phyloP scores from a whole-genome alignment of 2,329 filamentous ascomycete genomes.

The Thelonectria discophora region DNA sequence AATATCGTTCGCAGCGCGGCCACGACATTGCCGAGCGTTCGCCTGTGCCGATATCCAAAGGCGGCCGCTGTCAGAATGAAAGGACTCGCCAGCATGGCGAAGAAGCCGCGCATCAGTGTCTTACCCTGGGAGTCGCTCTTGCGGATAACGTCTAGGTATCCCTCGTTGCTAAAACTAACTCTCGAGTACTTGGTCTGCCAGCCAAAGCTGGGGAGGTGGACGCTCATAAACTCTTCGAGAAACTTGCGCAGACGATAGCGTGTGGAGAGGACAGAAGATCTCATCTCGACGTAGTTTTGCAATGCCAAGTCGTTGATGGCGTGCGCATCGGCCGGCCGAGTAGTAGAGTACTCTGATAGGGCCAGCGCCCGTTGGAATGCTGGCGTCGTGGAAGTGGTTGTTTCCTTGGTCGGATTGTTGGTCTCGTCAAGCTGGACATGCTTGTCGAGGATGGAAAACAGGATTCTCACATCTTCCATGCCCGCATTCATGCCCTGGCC shows the following conservation, averaged over 20 bases:
- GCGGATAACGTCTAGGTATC: slow-evolving; percentile 83
- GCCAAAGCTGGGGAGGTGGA: slow-evolving; percentile 78
- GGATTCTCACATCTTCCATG: slow-evolving; percentile 88
- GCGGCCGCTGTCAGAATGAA: slow-evolving; percentile 40
- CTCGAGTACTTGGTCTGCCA: slow-evolving; percentile 94
- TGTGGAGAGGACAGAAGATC: slow-evolving; percentile 80
- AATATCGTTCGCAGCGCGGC: slow-evolving; percentile 30
- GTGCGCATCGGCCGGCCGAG: slow-evolving; percentile 80
- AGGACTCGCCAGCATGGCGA: slow-evolving; percentile 48
- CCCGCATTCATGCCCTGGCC: slow-evolving; percentile 98
- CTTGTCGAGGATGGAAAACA: slow-evolving; percentile 84
- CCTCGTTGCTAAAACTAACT: slow-evolving; percentile 92
- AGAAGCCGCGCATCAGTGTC: slow-evolving; percentile 60
- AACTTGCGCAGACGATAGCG: slow-evolving; percentile 84
- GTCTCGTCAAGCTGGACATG: slow-evolving; percentile 59
- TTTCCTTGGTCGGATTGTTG: slow-evolving; percentile 50
- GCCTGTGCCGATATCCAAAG: slow-evolving; percentile 42
- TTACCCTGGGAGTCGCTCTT: slow-evolving; percentile 75
- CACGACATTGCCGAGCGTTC: slow-evolving; percentile 33
- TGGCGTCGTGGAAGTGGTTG: slow-evolving; percentile 54
- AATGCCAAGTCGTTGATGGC: slow-evolving; percentile 93
- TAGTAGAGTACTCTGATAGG: slow-evolving; percentile 76
- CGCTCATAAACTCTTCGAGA: slow-evolving; percentile 83
- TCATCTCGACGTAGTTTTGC: slow-evolving; percentile 94
- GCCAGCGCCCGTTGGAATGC: slow-evolving; percentile 68